These are phyloP conservation scores for Pseudopediastrum boryanum DNA, from an alignment of 139 green algal genomes.

Conservation along the genomic window DNA sequence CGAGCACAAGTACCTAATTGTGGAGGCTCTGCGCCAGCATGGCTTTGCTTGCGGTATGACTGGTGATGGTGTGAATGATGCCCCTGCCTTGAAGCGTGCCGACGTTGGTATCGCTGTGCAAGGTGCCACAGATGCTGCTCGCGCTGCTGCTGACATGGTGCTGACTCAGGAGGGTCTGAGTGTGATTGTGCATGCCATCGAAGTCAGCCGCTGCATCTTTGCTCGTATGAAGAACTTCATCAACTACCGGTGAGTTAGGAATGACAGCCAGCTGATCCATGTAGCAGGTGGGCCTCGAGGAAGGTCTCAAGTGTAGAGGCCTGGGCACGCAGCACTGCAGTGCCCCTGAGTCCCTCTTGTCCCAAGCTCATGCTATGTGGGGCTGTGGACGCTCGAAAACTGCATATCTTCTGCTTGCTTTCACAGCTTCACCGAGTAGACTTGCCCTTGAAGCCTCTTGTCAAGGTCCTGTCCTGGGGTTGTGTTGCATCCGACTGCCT, in stretches of 20 bases:
- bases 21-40: slow-evolving; percentile 73
- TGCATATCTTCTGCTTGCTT: too few relatives aligned
- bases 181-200: slow-evolving; percentile 80
- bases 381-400: too few relatives aligned
- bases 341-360: too few relatives aligned
- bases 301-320: too few relatives aligned
- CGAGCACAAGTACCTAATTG: slow-evolving; percentile 73
- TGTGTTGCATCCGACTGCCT: too few relatives aligned
- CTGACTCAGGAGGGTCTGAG: slow-evolving; percentile 82
- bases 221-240: slow-evolving; percentile 87
- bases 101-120: slow-evolving; percentile 88
- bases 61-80: slow-evolving; percentile 93
- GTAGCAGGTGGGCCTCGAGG: too few relatives aligned
- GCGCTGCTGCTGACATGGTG: slow-evolving; percentile 90
- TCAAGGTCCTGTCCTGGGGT: too few relatives aligned
- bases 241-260: slow-evolving; percentile 68
- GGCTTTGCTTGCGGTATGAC: slow-evolving; percentile 87
- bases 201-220: slow-evolving; percentile 81
- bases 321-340: too few relatives aligned
- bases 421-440: too few relatives aligned
- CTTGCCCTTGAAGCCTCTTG: too few relatives aligned
- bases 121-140: slow-evolving; percentile 83
- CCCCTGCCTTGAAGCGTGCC: slow-evolving; percentile 80
- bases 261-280: too few relatives aligned
- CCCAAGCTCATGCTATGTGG: too few relatives aligned